Evolutionary conservation across 352 stramenopile species (phyloP).

Genomic region (Globisporangium cylindrosporum): DNA sequence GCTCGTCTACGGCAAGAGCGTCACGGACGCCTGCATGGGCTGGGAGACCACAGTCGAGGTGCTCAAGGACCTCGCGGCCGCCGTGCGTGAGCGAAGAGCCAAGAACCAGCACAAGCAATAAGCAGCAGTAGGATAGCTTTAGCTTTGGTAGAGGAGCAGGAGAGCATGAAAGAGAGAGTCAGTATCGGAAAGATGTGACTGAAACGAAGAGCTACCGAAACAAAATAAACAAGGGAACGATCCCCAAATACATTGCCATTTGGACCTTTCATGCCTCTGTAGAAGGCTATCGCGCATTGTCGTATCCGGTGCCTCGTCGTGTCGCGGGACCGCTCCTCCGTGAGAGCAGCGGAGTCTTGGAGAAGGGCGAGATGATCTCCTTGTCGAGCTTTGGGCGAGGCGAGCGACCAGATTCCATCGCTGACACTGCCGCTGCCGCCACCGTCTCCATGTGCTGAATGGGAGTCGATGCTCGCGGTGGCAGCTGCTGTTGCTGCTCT

Average conservation of each 20-base stretch:
- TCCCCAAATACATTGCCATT: background rate
- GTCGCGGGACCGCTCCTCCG: conserved; percentile 26
- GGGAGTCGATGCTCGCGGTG: conserved; percentile 18
- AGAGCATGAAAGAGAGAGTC: background rate
- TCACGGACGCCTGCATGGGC: conserved; percentile 89
- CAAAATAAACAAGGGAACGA: conserved; percentile 8
- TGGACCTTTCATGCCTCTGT: background rate
- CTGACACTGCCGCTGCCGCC: background rate
- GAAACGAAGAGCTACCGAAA: conserved; percentile 2
- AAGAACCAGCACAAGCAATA: conserved; percentile 35
- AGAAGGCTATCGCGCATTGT: conserved; percentile 50
- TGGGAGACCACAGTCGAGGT: conserved; percentile 79
- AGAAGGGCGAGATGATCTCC: conserved; percentile 65
- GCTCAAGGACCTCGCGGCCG: conserved; percentile 67
- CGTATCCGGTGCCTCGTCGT: conserved; percentile 43
- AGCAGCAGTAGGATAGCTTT: background rate
- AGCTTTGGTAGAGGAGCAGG: background rate
- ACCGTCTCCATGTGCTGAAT: conserved; percentile 14
- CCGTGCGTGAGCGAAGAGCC: conserved; percentile 68
- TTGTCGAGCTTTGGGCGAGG: conserved; percentile 34
- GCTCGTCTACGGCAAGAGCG: conserved; percentile 87
- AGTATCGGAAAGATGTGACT: background rate
- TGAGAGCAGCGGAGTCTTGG: conserved; percentile 59
- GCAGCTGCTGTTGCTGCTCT: conserved; percentile 4
- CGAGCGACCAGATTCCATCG: conserved; percentile 28